A percentile compares a stretch with the other conserved stretches of the same genome.
phyloP scores from a whole-genome alignment of 495 filamentous ascomycete species.

The Penicillium macrosclerotiorum region DNA sequence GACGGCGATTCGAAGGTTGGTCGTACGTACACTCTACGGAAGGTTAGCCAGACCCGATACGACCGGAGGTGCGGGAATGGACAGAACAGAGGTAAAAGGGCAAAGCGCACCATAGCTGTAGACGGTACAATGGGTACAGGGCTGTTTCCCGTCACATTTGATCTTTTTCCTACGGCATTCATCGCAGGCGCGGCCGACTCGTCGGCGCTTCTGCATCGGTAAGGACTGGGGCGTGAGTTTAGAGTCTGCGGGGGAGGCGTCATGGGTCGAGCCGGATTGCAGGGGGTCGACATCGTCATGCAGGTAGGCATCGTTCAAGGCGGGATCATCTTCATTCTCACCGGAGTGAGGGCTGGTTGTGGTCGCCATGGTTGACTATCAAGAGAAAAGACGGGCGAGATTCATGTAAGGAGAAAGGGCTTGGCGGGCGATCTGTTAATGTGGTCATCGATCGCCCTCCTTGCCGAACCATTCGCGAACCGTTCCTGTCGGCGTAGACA shows the following conservation, averaged over 20 bases:
- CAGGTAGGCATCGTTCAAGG: slow-evolving; percentile 20
- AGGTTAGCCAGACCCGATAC: slow-evolving; percentile 41
- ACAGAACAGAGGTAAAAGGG: slow-evolving; percentile 12
- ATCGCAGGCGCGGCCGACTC: slow-evolving; percentile 91
- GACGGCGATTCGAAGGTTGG: slow-evolving; percentile 91
- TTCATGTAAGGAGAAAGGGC: slow-evolving; percentile 25
- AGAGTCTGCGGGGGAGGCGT: slow-evolving; percentile 24
- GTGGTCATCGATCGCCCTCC: slow-evolving; percentile 16
- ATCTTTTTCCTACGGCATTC: slow-evolving; percentile 98
- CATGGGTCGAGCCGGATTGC: slow-evolving; percentile 18
- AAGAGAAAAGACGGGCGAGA: background rate
- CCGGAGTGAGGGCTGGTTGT: slow-evolving; percentile 18
- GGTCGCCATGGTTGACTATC: slow-evolving; percentile 18
- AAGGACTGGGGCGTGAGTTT: slow-evolving; percentile 37
- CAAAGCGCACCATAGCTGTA: slow-evolving; percentile 86
- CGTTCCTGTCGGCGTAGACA: background rate
- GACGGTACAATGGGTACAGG: slow-evolving; percentile 95
- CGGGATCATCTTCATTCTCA: slow-evolving; percentile 40
- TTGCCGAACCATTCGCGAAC: slow-evolving; percentile 10
- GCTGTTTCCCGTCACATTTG: slow-evolving; percentile 97
- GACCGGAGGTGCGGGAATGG: background rate
- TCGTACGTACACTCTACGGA: slow-evolving; percentile 91
- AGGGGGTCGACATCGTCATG: slow-evolving; percentile 32
- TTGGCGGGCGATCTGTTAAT: slow-evolving; percentile 22
- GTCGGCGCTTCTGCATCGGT: slow-evolving; percentile 80